Base-by-base conservation (phyloP, 768 basidiomycete species). In the Suillus subluteus region DNA sequence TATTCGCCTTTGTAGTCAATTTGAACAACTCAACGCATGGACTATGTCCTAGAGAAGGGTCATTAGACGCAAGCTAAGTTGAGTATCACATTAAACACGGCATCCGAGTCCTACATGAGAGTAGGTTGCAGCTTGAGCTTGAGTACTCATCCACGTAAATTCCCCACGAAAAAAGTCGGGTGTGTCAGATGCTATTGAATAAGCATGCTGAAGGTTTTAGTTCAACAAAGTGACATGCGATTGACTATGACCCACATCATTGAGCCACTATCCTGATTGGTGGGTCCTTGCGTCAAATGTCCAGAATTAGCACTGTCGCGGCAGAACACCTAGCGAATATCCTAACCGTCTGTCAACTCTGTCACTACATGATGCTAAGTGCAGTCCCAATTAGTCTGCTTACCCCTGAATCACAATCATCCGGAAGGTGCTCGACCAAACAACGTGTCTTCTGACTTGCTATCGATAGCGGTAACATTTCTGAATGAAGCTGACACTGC, bases 1-100 rank as follows among this genome's bases (percentile, higher is more conserved):
- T 41, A 58, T 71, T 64, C 67, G 63, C 62, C 69, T 13, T 56
- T 3, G 12, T 37, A 37, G 21, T 56, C 18, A 21, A 56, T 56
- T 56, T 6, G 16, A 37, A 37, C 21, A 37, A n/a, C 38, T n/a
- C 18, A 16, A 4, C 48, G 26, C 48, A 40, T 58, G 44, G 30
- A 64, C 23, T 41, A 12, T 43, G 41, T 32, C 16, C 59, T 21
- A 21, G 11, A 43, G 59, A 61, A 43, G 40, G 16, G 59, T 18
- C 18, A 43, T 21, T 30, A 30, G 26, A 61, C 6, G 16, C 16
- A 15, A 41, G 16, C 40, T 38, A 59, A 41, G 40, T 37, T n/a
- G 32, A n/a, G 58, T 18, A 61, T 21, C 26, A 16, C 8, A 11
- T 43, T 43, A 6, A 61, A 43, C 11, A 30, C 26, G 21, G 18